Base-by-base conservation (phyloP, 495 filamentous ascomycete species). In the Ramalina peruviana region DNA sequence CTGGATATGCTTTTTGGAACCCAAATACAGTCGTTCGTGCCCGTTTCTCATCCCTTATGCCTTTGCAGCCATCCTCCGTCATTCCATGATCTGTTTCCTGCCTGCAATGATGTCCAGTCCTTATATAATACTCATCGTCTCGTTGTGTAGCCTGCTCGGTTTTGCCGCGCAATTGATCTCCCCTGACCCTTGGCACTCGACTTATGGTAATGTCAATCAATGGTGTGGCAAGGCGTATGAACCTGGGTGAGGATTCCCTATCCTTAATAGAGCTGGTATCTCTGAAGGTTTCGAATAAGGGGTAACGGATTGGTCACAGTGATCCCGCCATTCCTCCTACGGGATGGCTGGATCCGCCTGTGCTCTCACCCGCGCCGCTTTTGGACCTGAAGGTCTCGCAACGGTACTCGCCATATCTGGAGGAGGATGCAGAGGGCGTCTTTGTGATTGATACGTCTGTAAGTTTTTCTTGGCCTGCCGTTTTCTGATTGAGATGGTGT, bases 171-270 rank as follows among this genome's bases (percentile, higher is more conserved):
- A 33, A 33, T 33, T 33, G 6, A 10, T 13, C 0, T 10, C 2
- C 12, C 30, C 30, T 10, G 30, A 33, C 30, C 30, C 30, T 13
- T 33, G 30, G 30, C 30, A 33, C 30, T 10, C 30, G 9, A 33
- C 30, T 10, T 33, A 33, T 3, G 30, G 30, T 3, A 33, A 33
- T 33, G 30, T 12, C 30, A 33, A 33, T 33, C 6, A 33, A n/a
- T 80, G 76, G 76, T 80, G 76, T 53, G 76, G 76, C 5, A 80
- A 79, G 53, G 76, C 76, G 0, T 80, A 80, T 55, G 50, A 69
- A 40, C 42, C 70, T 7, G 72, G 67, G 62, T 78, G 42, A 53
- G 63, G 49, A 5, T 0, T 16, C 6, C 1, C 17, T 13, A 4
- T 7, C 45, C 5, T 0, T 1, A 19, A 3, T 5, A 2, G 15